Evolutionary conservation across 2,329 filamentous ascomycete species (phyloP).

Genomic region (Trichoderma sp.): DNA sequence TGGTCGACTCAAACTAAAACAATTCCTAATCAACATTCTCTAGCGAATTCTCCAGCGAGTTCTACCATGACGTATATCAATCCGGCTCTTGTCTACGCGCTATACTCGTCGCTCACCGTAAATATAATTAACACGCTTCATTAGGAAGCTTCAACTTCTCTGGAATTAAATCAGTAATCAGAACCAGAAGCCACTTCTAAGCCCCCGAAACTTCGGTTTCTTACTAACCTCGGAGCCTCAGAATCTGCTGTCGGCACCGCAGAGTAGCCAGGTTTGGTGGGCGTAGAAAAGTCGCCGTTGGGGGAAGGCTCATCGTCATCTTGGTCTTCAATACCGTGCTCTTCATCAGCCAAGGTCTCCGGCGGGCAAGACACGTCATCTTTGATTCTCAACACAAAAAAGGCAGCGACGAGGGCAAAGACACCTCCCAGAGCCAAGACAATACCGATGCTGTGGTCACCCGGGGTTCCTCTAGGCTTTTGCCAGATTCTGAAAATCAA

Average conservation of each 20-base stretch:
- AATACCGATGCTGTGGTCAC: constrained; percentile 85
- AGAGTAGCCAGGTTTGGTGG: constrained; percentile 49
- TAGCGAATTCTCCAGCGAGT: background rate
- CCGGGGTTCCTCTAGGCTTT: constrained; percentile 81
- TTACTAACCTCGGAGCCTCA: constrained; percentile 14
- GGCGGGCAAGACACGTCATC: constrained; percentile 57
- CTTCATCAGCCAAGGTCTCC: constrained; percentile 47
- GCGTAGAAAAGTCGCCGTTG: constrained; percentile 32
- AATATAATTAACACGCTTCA: background rate
- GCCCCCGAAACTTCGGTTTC: constrained; percentile 26
- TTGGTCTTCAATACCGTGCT: constrained; percentile 42
- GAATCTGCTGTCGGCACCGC: constrained; percentile 43
- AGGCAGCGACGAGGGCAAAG: constrained; percentile 76
- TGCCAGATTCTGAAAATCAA: constrained; percentile 84
- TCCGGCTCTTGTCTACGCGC: background rate
- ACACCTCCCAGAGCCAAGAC: constrained; percentile 83
- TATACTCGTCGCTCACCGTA: background rate
- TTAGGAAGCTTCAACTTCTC: background rate
- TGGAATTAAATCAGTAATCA: constrained; percentile 1
- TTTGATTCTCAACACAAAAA: constrained; percentile 67
- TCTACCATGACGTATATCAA: background rate
- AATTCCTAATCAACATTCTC: background rate
- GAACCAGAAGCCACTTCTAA: constrained; percentile 27
- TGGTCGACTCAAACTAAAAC: background rate
- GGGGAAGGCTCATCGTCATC: constrained; percentile 15